Conservation (phyloP, 140 eudicot genomes). For the Eryngium alpinum region DNA sequence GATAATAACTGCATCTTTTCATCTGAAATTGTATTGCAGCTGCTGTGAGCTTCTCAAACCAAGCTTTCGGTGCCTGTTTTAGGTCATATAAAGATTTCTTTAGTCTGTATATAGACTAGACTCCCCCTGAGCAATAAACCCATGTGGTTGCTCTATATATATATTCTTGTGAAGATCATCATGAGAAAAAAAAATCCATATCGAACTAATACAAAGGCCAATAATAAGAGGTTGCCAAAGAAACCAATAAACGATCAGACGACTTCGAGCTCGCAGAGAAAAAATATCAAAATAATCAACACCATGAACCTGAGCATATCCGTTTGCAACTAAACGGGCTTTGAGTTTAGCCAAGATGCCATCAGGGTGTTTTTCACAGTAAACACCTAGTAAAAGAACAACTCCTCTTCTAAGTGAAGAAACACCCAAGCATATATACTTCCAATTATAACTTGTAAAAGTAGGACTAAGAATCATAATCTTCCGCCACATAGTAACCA, state of each 20-base stretch:
- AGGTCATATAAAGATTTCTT: not conserved
- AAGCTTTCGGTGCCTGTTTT: not conserved
- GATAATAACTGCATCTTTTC: not conserved
- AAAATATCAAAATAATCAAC: slow-evolving; percentile 1
- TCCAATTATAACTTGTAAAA: not conserved
- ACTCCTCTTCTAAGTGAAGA: no score
- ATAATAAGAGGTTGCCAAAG: not conserved
- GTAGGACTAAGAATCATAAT: no score
- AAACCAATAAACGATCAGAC: not conserved
- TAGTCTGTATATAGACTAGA: not conserved
- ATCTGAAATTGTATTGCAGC: not conserved
- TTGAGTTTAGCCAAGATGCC: not conserved
- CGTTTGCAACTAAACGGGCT: no score
- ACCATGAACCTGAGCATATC: not conserved
- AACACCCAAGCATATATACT: no score
- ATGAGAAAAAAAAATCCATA: not conserved
- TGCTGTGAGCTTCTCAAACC: not conserved
- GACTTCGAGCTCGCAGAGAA: not conserved
- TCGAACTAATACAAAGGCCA: not conserved
- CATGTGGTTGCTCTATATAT: not conserved
- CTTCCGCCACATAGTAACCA: no score
- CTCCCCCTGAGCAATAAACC: slow-evolving; percentile 1
- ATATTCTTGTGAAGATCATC: not conserved
- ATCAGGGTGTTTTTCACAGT: not conserved
- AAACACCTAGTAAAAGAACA: no score